Base-by-base conservation (phyloP, 2,329 filamentous ascomycete species). In the Penicillium sp. region DNA sequence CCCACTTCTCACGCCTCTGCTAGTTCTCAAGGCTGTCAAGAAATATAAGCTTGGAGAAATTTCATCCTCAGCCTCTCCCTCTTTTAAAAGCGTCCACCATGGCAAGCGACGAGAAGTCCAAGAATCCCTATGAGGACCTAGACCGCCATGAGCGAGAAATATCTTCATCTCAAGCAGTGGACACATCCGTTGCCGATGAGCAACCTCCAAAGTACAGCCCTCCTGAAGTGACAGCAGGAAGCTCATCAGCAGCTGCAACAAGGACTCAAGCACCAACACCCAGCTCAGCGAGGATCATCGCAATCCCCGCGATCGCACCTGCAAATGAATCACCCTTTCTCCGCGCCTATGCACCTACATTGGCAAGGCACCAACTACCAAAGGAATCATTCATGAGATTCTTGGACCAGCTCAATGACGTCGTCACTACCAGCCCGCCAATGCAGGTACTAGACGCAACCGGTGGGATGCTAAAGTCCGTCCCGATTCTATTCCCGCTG, bases 371-470 rank as follows among this genome's bases (percentile, higher is more conserved):
- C 45, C 58, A 61, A 16, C 45, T 63, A 7, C 54, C 62, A 42
- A 59, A 61, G 11, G 57, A 62, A 13, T 54, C 57, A 2, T 65
- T 71, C 49, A 50, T 69, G n/a, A 35, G 16, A 8, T 69, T 71
- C 50, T 52, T 71, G 25, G 67, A 71, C 52, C 58, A 64, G 23
- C 53, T 71, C 31, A 72, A 71, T 49, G 62, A 67, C 26, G 57
- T 61, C 11, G 61, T 67, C 31, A 45, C 55, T 10, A 65, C 53
- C 51, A 69, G 62, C 23, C 68, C 69, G 3, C 67, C 69, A 9
- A 59, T 72, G 35, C 62, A 69, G 47, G 65, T 66, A 0, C 62
- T 71, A 21, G 64, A 69, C 6, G 63, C 55, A 16, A 69, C 68
- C 14, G 67, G 69, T 1, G 66, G 63, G 13, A 62, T 71, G 3